Base-by-base conservation (phyloP, 805 yeast genomes). In the Candida coleopterorum region DNA sequence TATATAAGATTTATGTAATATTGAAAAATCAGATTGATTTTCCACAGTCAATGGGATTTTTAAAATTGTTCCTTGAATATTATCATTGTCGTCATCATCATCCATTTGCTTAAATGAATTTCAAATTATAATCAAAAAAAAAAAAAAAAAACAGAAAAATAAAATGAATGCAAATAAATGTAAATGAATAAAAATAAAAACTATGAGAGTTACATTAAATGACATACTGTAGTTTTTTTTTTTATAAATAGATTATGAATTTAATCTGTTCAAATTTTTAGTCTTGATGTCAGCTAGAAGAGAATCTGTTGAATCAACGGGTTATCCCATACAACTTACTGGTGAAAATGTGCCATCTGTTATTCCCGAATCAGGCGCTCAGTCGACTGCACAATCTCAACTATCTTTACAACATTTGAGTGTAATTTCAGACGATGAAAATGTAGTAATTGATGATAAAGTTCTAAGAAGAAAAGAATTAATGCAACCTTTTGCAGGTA, bases 1-100 rank as follows among this genome's bases (percentile, higher is more conserved):
- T 11, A 54, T 29, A n/a, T 16, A 32, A 5, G 52, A 33, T 7
- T 29, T 38, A 25, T 47, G 43, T n/a, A 53, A 43, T 25, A 41
- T 17, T 11, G 31, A 29, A 14, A 33, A 34, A 11, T 41, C 32
- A 9, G 25, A 15, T 18, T 34, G 35, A 37, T 54, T 54, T 29
- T 48, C 53, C 3, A 55, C 47, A 4, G 32, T 31, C 26, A 54
- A 34, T 9, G 56, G 55, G 4, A 48, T 37, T 22, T 40, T 41
- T 2, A 25, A 36, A 10, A 43, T 40, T 31, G 40, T 25, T n/a
- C 48, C 47, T 21, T 16, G 31, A 18, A 39, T 25, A 10, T 33
- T 16, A 12, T 38, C 31, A 3, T 37, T 29, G 4, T 27, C 28
- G 11, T 23, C 7, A 7, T 23, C 17, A 25, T 25, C 17, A 9